Percentiles rank a stretch among this genome's conserved stretches.
These are phyloP conservation scores for Haematococcus sp. DNA, from an alignment of 139 green algal genomes.

Conservation along the genomic window DNA sequence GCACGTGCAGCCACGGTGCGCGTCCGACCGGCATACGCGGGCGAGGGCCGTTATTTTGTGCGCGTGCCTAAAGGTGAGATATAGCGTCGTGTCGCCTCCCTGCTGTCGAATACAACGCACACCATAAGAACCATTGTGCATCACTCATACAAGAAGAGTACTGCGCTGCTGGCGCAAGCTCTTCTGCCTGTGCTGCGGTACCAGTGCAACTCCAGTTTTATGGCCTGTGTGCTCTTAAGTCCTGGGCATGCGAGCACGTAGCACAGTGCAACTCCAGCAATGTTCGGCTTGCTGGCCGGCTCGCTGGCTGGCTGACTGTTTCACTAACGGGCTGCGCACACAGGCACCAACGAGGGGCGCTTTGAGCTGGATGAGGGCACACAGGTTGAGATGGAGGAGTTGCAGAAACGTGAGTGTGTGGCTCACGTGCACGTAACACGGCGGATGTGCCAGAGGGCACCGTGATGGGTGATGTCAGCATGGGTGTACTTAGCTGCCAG, in stretches of 20 bases:
- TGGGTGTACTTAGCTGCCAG: neutral
- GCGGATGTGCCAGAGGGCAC: neutral
- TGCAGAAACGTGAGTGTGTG: neutral
- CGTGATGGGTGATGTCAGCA: neutral
- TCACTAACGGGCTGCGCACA: too few species aligned
- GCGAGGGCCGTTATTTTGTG: constrained; percentile 86
- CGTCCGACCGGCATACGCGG: constrained; percentile 72
- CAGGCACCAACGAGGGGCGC: constrained; percentile 24
- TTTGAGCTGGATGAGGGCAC: neutral
- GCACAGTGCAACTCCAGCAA: too few species aligned
- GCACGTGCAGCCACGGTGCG: constrained; percentile 67
- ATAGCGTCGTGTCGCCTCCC: neutral
- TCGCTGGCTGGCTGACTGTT: neutral
- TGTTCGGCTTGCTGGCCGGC: neutral
- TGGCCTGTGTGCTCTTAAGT: too few species aligned
- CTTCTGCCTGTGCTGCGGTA: too few species aligned
- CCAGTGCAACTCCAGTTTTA: too few species aligned
- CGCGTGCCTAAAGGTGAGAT: constrained; percentile 43
- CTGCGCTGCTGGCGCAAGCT: too few species aligned
- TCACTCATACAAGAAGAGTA: too few species aligned
- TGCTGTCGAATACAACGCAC: neutral
- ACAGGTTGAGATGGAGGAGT: constrained; percentile 18
- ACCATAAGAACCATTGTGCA: neutral
- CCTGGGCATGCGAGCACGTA: too few species aligned
- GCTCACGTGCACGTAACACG: neutral